These are phyloP conservation scores for Saccharomycopsis sp. DNA, from an alignment of 805 yeast species.

Conservation along the genomic window DNA sequence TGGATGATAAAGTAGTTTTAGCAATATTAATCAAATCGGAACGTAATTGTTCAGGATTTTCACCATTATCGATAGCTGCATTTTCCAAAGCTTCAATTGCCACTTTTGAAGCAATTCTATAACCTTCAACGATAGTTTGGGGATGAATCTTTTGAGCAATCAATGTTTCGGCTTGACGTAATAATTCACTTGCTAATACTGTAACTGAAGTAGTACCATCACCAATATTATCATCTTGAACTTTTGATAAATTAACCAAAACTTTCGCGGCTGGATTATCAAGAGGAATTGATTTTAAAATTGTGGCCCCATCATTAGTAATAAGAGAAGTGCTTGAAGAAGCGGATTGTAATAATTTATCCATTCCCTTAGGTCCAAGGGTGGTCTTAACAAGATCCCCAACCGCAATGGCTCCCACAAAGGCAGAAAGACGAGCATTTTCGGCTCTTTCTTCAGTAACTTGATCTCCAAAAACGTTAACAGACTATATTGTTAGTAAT, in stretches of 20 bases:
- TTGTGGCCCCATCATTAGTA: conserved; percentile 91
- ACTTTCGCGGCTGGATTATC: conserved; percentile 94
- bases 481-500: conserved; percentile 37
- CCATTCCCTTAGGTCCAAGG: conserved; percentile 99
- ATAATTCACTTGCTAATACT: conserved; percentile 85
- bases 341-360: conserved; percentile 82
- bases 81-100: conserved; percentile 68
- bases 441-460: conserved; percentile 97
- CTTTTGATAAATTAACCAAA: conserved; percentile 82
- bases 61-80: conserved; percentile 65
- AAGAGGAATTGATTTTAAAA: conserved; percentile 88
- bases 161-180: conserved; percentile 89
- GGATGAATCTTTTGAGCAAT: conserved; percentile 98
- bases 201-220: conserved; percentile 99
- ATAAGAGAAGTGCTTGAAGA: conserved; percentile 69
- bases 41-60: conserved; percentile 48
- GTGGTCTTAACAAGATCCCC: conserved; percentile 89
- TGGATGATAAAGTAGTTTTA: conserved; percentile 86
- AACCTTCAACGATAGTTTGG: conserved; percentile 92
- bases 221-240: conserved; percentile 97
- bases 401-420: conserved; percentile 98
- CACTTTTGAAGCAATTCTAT: conserved; percentile 90
- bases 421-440: conserved; percentile 94
- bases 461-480: conserved; percentile 93
- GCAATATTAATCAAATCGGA: conserved; percentile 80